Evolutionary conservation across 805 yeast species (phyloP), one percentile per base, ranked within the genome.

Genomic region (Candida awuae): DNA sequence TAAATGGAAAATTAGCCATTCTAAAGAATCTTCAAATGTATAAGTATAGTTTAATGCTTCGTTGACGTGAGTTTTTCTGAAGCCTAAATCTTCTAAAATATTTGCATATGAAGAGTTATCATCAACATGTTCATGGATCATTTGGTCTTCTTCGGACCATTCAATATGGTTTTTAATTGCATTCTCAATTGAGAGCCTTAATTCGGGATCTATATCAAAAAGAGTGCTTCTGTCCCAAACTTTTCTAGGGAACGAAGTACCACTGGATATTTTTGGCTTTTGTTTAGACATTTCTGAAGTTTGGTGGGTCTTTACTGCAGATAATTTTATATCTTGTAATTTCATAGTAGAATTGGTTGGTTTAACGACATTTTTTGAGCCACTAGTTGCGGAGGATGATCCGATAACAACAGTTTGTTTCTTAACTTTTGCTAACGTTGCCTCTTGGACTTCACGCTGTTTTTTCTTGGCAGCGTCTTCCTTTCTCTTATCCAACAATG

Each of bases 1-100:
- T 3, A 90, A 74, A 52, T 90, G 92, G 48, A 88, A 79, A 9
- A 90, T 61, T 15, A 90, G 68, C 90, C 92, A 83, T 44, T 80
- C 84, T 31, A 83, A 58, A 0, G 80, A 68, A 18, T 70, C 75
- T 2, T 70, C 66, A 39, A 75, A 67, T 1, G 69, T 50, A 4
- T 54, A 46, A 0, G 79, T 65, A 52, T 84, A 84, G 20, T 65
- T 61, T 34, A 84, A 60, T 0, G 96, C 77, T 52, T 90, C 97
- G 2, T 63, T 59, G 1, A 81, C 73, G 54, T 88, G 97, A 1
- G 71, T 52, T 26, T 63, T 58, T 41, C 87, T 71, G 51, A 90
- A 90, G 0, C 94, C 92, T 6, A 86, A 57, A 25, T 58, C 53
- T 15, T 46, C 45, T 8, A 65, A 41, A 10, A 46, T 13, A 1